These are phyloP conservation scores for Trametes hirsuta DNA, from an alignment of 1,284 basidiomycete species.

Conservation along the genomic window DNA sequence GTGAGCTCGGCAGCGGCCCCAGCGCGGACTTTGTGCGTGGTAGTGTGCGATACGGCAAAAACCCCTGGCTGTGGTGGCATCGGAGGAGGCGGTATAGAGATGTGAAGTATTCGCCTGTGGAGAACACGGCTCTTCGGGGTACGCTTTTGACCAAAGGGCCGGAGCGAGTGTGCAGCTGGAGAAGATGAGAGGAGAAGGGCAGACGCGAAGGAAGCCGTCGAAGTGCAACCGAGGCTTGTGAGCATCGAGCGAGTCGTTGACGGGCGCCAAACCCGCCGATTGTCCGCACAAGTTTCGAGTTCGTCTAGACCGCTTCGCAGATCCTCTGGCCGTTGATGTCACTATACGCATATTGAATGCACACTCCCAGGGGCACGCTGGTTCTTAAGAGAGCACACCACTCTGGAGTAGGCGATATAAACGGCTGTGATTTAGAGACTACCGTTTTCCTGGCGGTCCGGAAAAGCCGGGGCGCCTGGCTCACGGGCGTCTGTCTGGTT, in stretches of 20 bases:
- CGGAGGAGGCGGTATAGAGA: background rate
- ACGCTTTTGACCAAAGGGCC: background rate
- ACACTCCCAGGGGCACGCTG: too few relatives aligned
- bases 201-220: constrained; percentile 4
- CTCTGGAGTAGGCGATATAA: too few relatives aligned
- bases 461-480: too few relatives aligned
- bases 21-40: constrained; percentile 44
- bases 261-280: constrained; percentile 1
- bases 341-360: background rate
- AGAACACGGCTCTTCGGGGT: background rate
- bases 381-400: too few relatives aligned
- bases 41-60: constrained; percentile 50
- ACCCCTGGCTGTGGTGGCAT: constrained; percentile 60
- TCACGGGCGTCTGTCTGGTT: too few relatives aligned
- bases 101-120: background rate
- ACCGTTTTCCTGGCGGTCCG: too few relatives aligned
- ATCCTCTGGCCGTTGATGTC: background rate
- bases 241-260: constrained; percentile 1
- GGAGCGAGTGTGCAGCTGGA: background rate
- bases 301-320: background rate
- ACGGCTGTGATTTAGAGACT: too few relatives aligned
- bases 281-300: background rate
- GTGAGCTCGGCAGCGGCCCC: constrained; percentile 25
- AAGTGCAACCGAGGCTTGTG: constrained; percentile 10
- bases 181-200: background rate